Evolutionary conservation across 768 basidiomycete species (phyloP), one percentile per base, ranked within the genome.

Genomic region (Naganishia randhawae): DNA sequence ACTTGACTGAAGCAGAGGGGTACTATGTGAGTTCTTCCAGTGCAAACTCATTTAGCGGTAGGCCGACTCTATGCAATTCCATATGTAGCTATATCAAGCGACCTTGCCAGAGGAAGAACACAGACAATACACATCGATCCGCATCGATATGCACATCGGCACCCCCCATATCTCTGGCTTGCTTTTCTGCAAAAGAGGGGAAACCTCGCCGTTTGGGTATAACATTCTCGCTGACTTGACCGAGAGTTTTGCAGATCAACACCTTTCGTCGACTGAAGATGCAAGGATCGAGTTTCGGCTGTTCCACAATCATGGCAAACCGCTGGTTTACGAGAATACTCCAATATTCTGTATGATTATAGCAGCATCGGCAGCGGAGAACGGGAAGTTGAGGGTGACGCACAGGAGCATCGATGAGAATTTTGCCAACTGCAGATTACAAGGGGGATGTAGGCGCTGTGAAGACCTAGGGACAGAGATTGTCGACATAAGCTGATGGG

Each of bases 11-110:
- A 17, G 57, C 39, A 25, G 57, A 61, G 57, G 57, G 35, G 22
- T 61, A 61, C 57, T 42, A 25, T 29, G 57, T 61, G 16, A 61
- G 57, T 41, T n/a, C n/a, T n/a, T n/a, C n/a, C n/a, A n/a, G n/a
- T n/a, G n/a, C n/a, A n/a, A n/a, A n/a, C n/a, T n/a, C n/a, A n/a
- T n/a, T n/a, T n/a, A n/a, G n/a, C n/a, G n/a, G n/a, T n/a, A n/a
- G n/a, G n/a, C n/a, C n/a, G n/a, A n/a, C n/a, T n/a, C n/a, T 16
- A n/a, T 6, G 33, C 16, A 35, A 37, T n/a, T 37, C 8, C n/a
- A 31, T 5, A n/a, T 6, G 6, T 41, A 61, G 57, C 37, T 61
- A 16, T 61, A 41, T 29, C 57, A 61, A 41, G 35, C 39, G 22
- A 39, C 37, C 1, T 29, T 61, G 3, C 22, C 14, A 2, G 39